These are phyloP conservation scores for Planoprotostelium fungivorum DNA, from an alignment of 78 protist species.

Conservation along the genomic window DNA sequence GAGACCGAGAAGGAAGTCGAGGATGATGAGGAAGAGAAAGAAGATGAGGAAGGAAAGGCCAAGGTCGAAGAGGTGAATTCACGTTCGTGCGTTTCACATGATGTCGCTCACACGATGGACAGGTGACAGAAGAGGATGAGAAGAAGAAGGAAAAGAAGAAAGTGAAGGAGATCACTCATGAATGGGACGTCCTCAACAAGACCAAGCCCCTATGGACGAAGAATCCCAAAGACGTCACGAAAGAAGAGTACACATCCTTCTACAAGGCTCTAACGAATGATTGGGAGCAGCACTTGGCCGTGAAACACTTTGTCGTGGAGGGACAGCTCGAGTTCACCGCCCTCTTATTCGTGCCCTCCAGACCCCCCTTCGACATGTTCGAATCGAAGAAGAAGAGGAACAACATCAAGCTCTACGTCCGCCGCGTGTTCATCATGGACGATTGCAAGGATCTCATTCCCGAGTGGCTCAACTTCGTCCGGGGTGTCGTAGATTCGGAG, in stretches of 20 bases:
- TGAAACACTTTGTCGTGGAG: conserved; percentile 99
- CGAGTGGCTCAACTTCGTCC: conserved; percentile 95
- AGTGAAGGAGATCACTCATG: conserved; percentile 82
- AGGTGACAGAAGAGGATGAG: conserved; percentile 79
- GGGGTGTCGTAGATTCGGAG: conserved; percentile 99
- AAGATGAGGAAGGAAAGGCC: conserved; percentile 57
- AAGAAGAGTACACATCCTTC: conserved; percentile 98
- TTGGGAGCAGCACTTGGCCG: conserved; percentile 98
- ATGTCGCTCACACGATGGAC: too few species aligned
- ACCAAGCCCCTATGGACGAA: conserved; percentile 99
- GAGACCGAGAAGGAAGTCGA: conserved; percentile 84
- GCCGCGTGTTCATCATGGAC: conserved; percentile 99
- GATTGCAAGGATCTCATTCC: conserved; percentile 98
- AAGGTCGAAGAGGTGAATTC: conserved; percentile 81
- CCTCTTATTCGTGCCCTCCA: conserved; percentile 95
- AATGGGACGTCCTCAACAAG: conserved; percentile 96
- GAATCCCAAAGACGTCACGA: conserved; percentile 91
- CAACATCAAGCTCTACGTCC: conserved; percentile 99
- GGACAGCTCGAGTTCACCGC: conserved; percentile 98
- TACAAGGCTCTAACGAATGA: conserved; percentile 98
- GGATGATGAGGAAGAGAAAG: conserved; percentile 73
- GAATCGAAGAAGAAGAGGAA: conserved; percentile 94
- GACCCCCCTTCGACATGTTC: conserved; percentile 98
- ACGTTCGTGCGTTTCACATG: too few species aligned
- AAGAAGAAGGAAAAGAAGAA: conserved; percentile 83